Percentiles rank a stretch among this genome's conserved stretches.
Evolutionary conservation across 352 stramenopile species (phyloP).

Genomic region (Phytophthora hibernalis): DNA sequence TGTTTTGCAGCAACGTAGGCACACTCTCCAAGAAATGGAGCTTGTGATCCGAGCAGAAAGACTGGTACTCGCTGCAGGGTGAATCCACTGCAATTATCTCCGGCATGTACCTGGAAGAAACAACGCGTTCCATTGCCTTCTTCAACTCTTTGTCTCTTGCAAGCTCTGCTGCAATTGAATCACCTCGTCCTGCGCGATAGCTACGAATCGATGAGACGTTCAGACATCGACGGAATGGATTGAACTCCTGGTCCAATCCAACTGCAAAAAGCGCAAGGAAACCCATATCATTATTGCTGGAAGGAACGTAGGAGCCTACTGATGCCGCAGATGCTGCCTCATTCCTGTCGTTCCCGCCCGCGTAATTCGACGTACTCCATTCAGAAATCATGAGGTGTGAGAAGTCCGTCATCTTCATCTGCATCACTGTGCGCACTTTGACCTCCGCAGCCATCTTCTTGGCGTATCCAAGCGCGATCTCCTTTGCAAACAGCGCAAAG

Average conservation of each 20-base stretch:
- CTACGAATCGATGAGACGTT: conserved; percentile 48
- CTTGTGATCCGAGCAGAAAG: conserved; percentile 50
- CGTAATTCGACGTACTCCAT: conserved; percentile 38
- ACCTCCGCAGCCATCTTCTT: conserved; percentile 67
- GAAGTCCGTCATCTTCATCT: conserved; percentile 71
- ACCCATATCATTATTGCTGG: conserved; percentile 3
- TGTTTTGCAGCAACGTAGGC: conserved; percentile 60
- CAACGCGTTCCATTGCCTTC: conserved; percentile 46
- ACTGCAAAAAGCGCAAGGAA: conserved; percentile 68
- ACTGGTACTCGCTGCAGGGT: conserved; percentile 43
- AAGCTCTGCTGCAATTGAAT: conserved; percentile 32
- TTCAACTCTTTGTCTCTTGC: conserved; percentile 43
- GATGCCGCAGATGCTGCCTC: background rate
- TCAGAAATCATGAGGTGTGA: conserved; percentile 65
- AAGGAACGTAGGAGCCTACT: background rate
- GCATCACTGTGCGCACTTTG: conserved; percentile 50
- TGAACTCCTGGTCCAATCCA: conserved; percentile 73
- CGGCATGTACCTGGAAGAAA: conserved; percentile 53
- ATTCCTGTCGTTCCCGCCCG: background rate
- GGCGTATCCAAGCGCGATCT: conserved; percentile 50
- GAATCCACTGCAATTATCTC: conserved; percentile 60
- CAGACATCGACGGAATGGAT: conserved; percentile 65
- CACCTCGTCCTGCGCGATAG: conserved; percentile 3
- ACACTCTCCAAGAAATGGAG: conserved; percentile 67
- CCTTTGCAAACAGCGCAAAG: conserved; percentile 52